Conservation (phyloP, 257 asterid genomes). For the Buddleja alternifolia region DNA sequence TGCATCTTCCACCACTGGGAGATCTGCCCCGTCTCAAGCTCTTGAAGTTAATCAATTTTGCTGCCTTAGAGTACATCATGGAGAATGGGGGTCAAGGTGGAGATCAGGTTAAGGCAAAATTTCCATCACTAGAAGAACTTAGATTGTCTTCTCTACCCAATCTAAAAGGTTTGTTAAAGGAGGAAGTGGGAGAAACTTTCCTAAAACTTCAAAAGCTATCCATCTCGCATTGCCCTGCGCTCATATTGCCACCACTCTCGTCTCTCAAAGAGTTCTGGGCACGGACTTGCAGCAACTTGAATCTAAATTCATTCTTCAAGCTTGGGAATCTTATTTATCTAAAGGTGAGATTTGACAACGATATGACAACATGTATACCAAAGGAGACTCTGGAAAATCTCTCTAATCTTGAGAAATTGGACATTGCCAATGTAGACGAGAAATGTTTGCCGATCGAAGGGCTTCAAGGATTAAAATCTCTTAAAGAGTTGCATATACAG, state of each 20-base stretch:
- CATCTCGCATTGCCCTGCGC: not conserved
- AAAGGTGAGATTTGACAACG: not conserved
- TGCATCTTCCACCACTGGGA: constrained; percentile 27
- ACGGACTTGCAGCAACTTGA: not conserved
- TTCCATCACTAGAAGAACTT: constrained; percentile 15
- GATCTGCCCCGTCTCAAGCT: constrained; percentile 17
- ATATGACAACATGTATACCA: constrained; percentile 9
- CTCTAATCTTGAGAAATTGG: constrained; percentile 4
- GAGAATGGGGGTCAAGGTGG: not conserved
- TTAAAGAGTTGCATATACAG: not conserved
- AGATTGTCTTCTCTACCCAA: not conserved
- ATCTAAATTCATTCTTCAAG: constrained; percentile 3
- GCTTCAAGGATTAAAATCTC: constrained; percentile 25
- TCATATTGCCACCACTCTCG: constrained; percentile 12
- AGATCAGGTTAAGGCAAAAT: not conserved
- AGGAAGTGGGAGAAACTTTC: constrained; percentile 6
- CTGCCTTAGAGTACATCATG: constrained; percentile 24
- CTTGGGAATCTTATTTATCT: constrained; percentile 19
- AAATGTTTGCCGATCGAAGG: not conserved
- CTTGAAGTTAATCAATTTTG: not conserved
- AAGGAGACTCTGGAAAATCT: constrained; percentile 2
- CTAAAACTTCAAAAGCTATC: not conserved
- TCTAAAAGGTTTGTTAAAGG: constrained; percentile 21
- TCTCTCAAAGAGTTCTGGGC: not conserved
- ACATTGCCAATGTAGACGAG: not conserved